Percentiles rank a stretch among this genome's conserved stretches.
Conservation (phyloP, 495 filamentous ascomycete species). For the Thozetella sp. region DNA sequence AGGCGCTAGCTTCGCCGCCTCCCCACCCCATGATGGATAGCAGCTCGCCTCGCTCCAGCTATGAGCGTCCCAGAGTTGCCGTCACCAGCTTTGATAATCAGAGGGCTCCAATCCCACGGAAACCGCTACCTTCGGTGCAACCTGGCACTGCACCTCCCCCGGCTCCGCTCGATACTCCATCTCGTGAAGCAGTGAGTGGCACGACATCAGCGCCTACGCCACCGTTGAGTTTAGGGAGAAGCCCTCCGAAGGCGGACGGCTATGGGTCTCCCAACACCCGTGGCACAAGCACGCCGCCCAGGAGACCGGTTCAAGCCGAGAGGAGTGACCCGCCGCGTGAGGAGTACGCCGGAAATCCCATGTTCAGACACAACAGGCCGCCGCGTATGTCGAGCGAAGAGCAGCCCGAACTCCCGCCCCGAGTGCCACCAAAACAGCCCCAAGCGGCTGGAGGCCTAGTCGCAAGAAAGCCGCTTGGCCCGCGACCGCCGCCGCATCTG, state of each 20-base stretch:
- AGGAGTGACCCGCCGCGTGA: slow-evolving; percentile 4
- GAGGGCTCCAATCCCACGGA: slow-evolving; percentile 40
- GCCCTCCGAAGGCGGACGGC: too few species aligned
- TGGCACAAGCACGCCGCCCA: not conserved
- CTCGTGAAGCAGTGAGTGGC: not conserved
- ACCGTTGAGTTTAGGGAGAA: too few species aligned
- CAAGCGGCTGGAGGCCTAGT: not conserved
- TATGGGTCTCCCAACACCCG: slow-evolving; percentile 1
- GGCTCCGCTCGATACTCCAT: not conserved
- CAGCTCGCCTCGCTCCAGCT: slow-evolving; percentile 47
- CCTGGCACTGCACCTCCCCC: slow-evolving; percentile 13
- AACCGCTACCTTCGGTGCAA: slow-evolving; percentile 29
- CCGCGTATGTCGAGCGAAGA: not conserved
- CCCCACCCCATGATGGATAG: slow-evolving; percentile 38
- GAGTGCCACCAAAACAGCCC: slow-evolving; percentile 1
- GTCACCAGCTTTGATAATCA: slow-evolving; percentile 48
- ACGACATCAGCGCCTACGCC: too few species aligned
- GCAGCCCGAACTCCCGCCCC: slow-evolving; percentile 3
- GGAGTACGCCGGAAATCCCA: slow-evolving; percentile 20
- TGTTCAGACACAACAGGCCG: slow-evolving; percentile 11
- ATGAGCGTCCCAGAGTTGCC: slow-evolving; percentile 40
- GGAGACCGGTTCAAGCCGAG: not conserved
- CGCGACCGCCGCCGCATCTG: not conserved
- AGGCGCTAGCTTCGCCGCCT: slow-evolving; percentile 39
- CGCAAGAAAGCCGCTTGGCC: slow-evolving; percentile 13